phyloP scores from a whole-genome alignment of 345 rosid species.

The Hibiscus trionum region DNA sequence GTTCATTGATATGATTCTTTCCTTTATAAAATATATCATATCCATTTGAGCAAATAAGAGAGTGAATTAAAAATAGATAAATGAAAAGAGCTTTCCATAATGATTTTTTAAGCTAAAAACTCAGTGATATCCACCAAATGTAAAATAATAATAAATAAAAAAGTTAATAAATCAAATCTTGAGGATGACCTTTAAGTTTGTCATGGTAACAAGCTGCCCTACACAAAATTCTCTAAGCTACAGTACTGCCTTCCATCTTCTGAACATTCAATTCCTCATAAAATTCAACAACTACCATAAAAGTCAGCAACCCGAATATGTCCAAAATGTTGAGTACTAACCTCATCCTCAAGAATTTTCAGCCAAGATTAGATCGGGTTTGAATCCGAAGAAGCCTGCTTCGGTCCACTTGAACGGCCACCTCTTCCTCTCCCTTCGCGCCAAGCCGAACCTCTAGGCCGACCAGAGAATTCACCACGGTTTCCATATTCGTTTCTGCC shows the following conservation, averaged over 20 bases:
- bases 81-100: too few species aligned
- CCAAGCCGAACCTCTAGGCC: constrained; percentile 29
- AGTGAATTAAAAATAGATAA: too few species aligned
- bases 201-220: background rate
- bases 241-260: background rate
- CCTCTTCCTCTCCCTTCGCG: constrained; percentile 35
- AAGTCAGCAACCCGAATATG: background rate
- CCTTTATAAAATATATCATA: too few species aligned
- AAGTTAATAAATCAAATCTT: background rate
- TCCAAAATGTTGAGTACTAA: background rate
- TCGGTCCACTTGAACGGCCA: constrained; percentile 20
- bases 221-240: constrained; percentile 1
- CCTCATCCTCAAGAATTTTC: background rate
- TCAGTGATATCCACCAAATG: background rate
- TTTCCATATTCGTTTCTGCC: constrained; percentile 30
- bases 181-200: background rate
- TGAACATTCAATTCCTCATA: background rate
- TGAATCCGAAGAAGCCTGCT: background rate
- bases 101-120: background rate
- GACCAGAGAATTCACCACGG: constrained; percentile 30
- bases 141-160: too few species aligned
- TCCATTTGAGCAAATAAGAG: too few species aligned
- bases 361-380: background rate
- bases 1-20: too few species aligned
- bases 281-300: background rate